Base-by-base conservation (phyloP, 495 filamentous ascomycete species). In the Clavariopsis aquatica region DNA sequence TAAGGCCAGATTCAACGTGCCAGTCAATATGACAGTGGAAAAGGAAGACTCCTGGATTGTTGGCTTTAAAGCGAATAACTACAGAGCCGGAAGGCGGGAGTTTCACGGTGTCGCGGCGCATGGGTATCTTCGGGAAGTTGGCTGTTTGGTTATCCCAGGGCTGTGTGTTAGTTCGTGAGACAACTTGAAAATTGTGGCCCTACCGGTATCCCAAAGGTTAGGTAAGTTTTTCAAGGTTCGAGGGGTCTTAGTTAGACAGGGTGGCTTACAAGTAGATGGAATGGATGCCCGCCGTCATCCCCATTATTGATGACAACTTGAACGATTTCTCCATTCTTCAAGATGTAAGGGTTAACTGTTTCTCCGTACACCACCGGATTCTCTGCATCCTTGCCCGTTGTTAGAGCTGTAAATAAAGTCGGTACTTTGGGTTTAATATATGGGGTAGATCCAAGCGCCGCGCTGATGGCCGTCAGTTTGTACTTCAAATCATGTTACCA, bases 101-200 rank as follows among this genome's bases (percentile, higher is more conserved):
- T 41, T 76, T 65, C 0, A 87, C 67, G 0, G 82, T 85, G 72
- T 89, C 86, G 47, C 85, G 75, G 17, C 77, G 62, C 74, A 86
- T 83, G 0, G 85, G 84, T 0, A 75, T 72, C 0, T 69, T 65
- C 0, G 83, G 80, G 29, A 78, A 72, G 54, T 79, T 74, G 3
- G 41, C 20, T 1, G 57, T 49, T 6, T 49, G 9, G 61, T 75
- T 68, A 59, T 81, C 65, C 69, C 78, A 81, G 65, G 71, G 66
- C 10, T 79, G 79, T 1, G 74, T 79, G 45, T 19, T 36, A 12
- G 83, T 75, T 0, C 87, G 83, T 22, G 78, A 74, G 34, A 90
- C 69, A 8, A 90, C 77, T 69, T 94, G 90, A 78, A 92, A 93
- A 61, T 86, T 82, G 76, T 94, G 91, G 0, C 91, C 91, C 79